Conservation (phyloP, 1,139 yeast genomes). For the Yueomyces sp. region DNA sequence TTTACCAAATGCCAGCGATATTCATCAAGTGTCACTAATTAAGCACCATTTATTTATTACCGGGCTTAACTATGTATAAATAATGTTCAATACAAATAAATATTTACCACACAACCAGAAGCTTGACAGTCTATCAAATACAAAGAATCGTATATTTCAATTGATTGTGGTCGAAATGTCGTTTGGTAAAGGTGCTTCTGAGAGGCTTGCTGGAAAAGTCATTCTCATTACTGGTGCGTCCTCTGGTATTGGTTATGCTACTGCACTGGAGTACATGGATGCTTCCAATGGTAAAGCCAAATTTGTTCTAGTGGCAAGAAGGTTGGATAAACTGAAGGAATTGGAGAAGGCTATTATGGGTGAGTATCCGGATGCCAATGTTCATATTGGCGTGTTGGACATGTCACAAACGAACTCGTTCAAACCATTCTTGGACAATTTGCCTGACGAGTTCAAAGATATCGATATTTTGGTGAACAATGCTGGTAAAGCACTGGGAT, state of each 20-base stretch:
- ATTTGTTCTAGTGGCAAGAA: constrained; percentile 58
- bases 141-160: not conserved
- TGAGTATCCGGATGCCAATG: constrained; percentile 37
- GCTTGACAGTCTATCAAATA: not conserved
- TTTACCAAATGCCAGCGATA: too few species aligned
- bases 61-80: too few species aligned
- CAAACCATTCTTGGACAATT: constrained; percentile 34
- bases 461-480: constrained; percentile 64
- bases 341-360: constrained; percentile 34
- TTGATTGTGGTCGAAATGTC: constrained; percentile 21
- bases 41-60: too few species aligned
- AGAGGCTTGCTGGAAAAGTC: constrained; percentile 32
- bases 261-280: constrained; percentile 58
- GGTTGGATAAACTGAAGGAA: constrained; percentile 40
- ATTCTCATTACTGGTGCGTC: constrained; percentile 34
- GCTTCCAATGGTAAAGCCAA: constrained; percentile 58
- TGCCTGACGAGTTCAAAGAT: constrained; percentile 44
- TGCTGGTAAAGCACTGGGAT: constrained; percentile 73
- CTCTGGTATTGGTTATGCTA: constrained; percentile 59
- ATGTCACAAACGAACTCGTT: constrained; percentile 42
- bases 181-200: constrained; percentile 28
- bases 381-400: constrained; percentile 45
- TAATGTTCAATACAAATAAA: too few species aligned
- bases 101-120: not conserved
- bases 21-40: too few species aligned